These are phyloP conservation scores for Rhizopus stolonifer DNA, from an alignment of 371 early-diverging fungal genomes.

Conservation along the genomic window DNA sequence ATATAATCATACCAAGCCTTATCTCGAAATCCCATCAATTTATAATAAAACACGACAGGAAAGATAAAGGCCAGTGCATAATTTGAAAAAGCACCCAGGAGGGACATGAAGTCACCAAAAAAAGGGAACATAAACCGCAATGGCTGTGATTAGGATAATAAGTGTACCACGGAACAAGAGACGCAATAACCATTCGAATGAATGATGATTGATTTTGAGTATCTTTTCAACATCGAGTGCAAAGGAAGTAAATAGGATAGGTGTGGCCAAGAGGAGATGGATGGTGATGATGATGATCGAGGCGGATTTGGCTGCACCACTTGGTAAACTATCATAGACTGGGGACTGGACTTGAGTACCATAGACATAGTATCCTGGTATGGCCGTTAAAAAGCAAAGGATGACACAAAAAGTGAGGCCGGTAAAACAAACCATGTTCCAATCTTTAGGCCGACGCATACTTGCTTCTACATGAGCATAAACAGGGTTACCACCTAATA, in stretches of 20 bases:
- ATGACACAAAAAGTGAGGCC: constrained; percentile 70
- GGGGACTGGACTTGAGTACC: constrained; percentile 74
- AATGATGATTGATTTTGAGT: constrained; percentile 37
- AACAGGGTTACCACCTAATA: constrained; percentile 31
- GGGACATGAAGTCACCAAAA: constrained; percentile 73
- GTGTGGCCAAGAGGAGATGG: constrained; percentile 81
- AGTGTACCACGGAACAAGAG: constrained; percentile 45
- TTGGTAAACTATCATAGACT: constrained; percentile 70
- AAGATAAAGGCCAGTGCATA: constrained; percentile 67
- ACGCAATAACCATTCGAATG: constrained; percentile 43
- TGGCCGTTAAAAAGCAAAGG: constrained; percentile 76
- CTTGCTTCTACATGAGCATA: constrained; percentile 75
- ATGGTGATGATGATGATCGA: constrained; percentile 76
- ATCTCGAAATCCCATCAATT: constrained; percentile 54
- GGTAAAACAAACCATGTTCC: constrained; percentile 68
- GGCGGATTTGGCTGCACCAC: constrained; percentile 59
- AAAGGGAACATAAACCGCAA: constrained; percentile 64
- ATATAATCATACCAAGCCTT: constrained; percentile 38
- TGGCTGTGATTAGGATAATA: constrained; percentile 40
- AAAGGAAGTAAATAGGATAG: constrained; percentile 81
- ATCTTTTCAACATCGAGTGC: constrained; percentile 68
- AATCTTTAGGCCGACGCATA: constrained; percentile 76
- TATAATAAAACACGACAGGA: constrained; percentile 67
- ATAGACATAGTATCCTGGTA: constrained; percentile 81
- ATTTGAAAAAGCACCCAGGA: constrained; percentile 69